Evolutionary conservation across 495 filamentous ascomycete genomes (phyloP).

Genomic region (Penicillium waksmanii): DNA sequence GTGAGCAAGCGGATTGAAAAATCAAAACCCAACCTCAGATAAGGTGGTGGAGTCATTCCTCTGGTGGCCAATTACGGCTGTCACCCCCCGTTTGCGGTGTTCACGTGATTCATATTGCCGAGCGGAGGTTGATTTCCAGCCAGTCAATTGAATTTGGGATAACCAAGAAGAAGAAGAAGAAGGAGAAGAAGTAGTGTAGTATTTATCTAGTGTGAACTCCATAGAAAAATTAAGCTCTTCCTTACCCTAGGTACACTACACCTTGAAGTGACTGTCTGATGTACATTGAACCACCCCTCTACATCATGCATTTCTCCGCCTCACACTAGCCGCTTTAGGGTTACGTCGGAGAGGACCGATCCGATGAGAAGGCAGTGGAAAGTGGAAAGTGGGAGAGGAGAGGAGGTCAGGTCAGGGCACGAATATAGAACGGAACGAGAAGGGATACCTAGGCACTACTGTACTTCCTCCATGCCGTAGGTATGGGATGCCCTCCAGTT

Average conservation of each 20-base stretch:
- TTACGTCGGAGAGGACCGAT: conserved; percentile 33
- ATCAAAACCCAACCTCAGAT: conserved; percentile 30
- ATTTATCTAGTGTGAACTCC: too few relatives aligned
- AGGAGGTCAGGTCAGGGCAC: not conserved
- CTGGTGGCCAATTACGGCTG: not conserved
- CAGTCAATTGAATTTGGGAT: not conserved
- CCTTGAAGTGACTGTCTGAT: not conserved
- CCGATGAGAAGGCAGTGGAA: conserved; percentile 18
- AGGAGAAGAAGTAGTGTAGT: too few relatives aligned
- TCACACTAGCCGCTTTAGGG: not conserved
- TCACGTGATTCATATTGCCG: conserved; percentile 23
- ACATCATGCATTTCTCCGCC: conserved; percentile 16
- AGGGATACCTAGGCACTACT: too few relatives aligned
- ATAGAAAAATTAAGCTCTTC: too few relatives aligned
- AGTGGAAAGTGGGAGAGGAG: not conserved
- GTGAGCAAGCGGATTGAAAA: conserved; percentile 32
- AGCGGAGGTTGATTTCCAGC: not conserved
- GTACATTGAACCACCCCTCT: conserved; percentile 1
- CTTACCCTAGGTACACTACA: too few relatives aligned
- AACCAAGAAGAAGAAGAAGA: too few relatives aligned
- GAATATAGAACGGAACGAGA: conserved; percentile 18
- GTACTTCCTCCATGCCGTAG: too few relatives aligned
- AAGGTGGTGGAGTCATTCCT: conserved; percentile 22
- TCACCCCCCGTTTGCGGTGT: conserved; percentile 14
- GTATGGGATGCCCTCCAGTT: too few relatives aligned